A percentile compares a stretch with the other conserved stretches of the same genome.
These are phyloP conservation scores for Aspergillus ruber DNA, from an alignment of 2,329 filamentous ascomycete species.

Conservation along the genomic window DNA sequence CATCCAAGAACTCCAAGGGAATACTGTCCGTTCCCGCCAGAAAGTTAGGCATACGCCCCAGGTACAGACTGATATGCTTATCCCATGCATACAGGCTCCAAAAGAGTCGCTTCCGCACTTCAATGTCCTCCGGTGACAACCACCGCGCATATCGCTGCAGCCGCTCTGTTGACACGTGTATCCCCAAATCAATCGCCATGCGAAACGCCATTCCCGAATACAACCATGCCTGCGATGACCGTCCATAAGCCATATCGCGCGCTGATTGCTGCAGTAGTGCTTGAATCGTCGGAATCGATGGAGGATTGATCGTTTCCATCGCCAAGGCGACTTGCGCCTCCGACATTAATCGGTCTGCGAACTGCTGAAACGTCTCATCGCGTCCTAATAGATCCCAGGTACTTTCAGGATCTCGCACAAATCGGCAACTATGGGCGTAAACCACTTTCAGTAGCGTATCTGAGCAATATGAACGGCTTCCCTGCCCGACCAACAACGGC, in stretches of 20 bases:
- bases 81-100: slow-evolving; percentile 28
- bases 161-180: slow-evolving; percentile 19
- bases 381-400: slow-evolving; percentile 12
- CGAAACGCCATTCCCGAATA: slow-evolving; percentile 25
- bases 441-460: slow-evolving; percentile 17
- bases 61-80: slow-evolving; percentile 23
- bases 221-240: slow-evolving; percentile 21
- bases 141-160: slow-evolving; percentile 15
- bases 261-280: slow-evolving; percentile 23
- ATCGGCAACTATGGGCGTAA: slow-evolving; percentile 6
- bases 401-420: slow-evolving; percentile 11
- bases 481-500: slow-evolving; percentile 5
- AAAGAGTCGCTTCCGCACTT: slow-evolving; percentile 23
- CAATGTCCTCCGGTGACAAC: slow-evolving; percentile 22
- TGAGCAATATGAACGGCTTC: slow-evolving; percentile 13
- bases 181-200: slow-evolving; percentile 24
- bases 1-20: slow-evolving; percentile 19
- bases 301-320: slow-evolving; percentile 20
- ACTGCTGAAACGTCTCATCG: slow-evolving; percentile 8
- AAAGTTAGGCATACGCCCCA: slow-evolving; percentile 23
- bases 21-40: slow-evolving; percentile 13
- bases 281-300: slow-evolving; percentile 23
- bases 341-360: slow-evolving; percentile 6
- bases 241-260: slow-evolving; percentile 20
- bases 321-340: slow-evolving; percentile 19